These are phyloP conservation scores for Aspergillus homomorphus DNA, from an alignment of 495 filamentous ascomycete genomes.

Conservation along the genomic window DNA sequence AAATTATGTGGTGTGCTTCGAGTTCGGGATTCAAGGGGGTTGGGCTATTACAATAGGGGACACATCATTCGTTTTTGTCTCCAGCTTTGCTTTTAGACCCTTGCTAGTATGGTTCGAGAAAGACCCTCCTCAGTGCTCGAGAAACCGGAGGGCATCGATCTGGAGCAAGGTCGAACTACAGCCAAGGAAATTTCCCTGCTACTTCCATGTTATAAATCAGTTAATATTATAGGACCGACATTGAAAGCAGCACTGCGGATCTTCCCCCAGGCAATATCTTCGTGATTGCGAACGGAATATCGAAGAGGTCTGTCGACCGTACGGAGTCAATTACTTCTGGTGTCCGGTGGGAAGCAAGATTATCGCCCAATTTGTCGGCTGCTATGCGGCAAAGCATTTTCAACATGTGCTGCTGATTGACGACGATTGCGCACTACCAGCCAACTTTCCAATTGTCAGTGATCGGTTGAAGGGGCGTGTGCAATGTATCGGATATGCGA, in stretches of 20 bases:
- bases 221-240: slow-evolving; percentile 39
- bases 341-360: slow-evolving; percentile 41
- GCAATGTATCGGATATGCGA: slow-evolving; percentile 44
- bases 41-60: neutral
- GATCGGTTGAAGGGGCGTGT: slow-evolving; percentile 35
- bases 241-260: slow-evolving; percentile 45
- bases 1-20: neutral
- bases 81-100: neutral
- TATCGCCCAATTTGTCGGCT: slow-evolving; percentile 47
- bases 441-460: slow-evolving; percentile 41
- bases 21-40: slow-evolving; percentile 1
- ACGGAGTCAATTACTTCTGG: slow-evolving; percentile 41
- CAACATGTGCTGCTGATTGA: slow-evolving; percentile 45
- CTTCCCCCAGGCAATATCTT: slow-evolving; percentile 46
- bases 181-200: slow-evolving; percentile 33
- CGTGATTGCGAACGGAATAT: slow-evolving; percentile 45
- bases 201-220: slow-evolving; percentile 50
- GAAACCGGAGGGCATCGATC: neutral
- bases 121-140: neutral
- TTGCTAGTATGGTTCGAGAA: neutral
- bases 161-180: neutral
- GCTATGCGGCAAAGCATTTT: slow-evolving; percentile 39
- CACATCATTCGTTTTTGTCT: neutral
- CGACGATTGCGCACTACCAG: slow-evolving; percentile 45
- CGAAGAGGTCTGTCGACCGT: slow-evolving; percentile 41